These are phyloP conservation scores for Monosporascus ibericus DNA, from an alignment of 2,329 filamentous ascomycete species.

Conservation along the genomic window DNA sequence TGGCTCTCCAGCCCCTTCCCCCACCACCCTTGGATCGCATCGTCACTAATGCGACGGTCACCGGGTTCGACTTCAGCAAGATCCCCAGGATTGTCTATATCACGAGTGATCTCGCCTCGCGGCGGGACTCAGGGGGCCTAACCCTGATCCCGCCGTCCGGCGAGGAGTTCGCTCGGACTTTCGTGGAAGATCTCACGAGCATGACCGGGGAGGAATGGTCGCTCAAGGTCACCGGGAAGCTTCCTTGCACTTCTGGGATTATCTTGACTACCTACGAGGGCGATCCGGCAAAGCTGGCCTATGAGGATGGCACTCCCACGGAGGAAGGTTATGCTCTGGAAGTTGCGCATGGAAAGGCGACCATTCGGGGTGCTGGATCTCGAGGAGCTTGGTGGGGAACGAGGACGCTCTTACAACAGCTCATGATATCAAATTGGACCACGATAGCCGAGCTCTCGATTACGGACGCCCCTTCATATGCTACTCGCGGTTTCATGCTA, in stretches of 20 bases:
- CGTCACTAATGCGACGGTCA: background rate
- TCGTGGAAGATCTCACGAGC: constrained; percentile 36
- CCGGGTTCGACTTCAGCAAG: constrained; percentile 5
- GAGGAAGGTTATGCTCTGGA: constrained; percentile 45
- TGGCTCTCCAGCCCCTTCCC: constrained; percentile 3
- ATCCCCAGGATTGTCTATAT: constrained; percentile 33
- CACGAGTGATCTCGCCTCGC: constrained; percentile 29
- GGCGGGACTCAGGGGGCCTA: constrained; percentile 36
- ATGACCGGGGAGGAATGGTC: constrained; percentile 36
- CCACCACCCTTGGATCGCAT: background rate
- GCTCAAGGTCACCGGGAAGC: constrained; percentile 28
- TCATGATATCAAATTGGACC: constrained; percentile 26
- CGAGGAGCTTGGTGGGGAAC: constrained; percentile 43
- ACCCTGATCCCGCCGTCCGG: constrained; percentile 46
- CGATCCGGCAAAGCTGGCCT: constrained; percentile 27
- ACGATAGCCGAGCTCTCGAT: constrained; percentile 22
- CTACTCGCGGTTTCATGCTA: constrained; percentile 37
- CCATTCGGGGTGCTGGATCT: constrained; percentile 34
- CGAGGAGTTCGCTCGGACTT: constrained; percentile 41
- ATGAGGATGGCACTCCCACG: constrained; percentile 39
- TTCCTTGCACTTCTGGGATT: constrained; percentile 33
- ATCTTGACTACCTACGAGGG: constrained; percentile 31
- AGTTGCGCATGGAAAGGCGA: constrained; percentile 26
- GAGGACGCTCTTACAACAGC: constrained; percentile 36
- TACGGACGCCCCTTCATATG: constrained; percentile 35